Conservation (phyloP, 2,329 filamentous ascomycete species). For the Trichoderma sp. region DNA sequence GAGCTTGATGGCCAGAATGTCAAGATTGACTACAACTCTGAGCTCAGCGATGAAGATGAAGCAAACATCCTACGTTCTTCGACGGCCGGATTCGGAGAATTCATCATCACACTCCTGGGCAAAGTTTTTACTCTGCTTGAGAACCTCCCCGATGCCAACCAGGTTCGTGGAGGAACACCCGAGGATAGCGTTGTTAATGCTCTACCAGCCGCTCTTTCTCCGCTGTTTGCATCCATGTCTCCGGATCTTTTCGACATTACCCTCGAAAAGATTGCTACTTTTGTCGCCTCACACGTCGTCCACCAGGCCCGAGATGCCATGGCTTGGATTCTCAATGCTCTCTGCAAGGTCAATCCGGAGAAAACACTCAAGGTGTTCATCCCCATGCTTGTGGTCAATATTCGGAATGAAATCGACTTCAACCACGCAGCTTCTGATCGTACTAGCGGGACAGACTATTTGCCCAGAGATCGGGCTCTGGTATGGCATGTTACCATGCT, state of each 20-base stretch:
- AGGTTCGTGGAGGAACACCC: conserved; percentile 85
- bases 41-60: conserved; percentile 85
- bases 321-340: conserved; percentile 95
- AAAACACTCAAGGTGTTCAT: conserved; percentile 91
- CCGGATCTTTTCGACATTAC: conserved; percentile 92
- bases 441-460: conserved; percentile 89
- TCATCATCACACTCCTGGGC: conserved; percentile 85
- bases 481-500: conserved; percentile 98
- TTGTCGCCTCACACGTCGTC: conserved; percentile 91
- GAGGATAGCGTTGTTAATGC: conserved; percentile 98
- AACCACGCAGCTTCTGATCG: conserved; percentile 94
- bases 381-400: conserved; percentile 86
- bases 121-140: conserved; percentile 95
- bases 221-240: conserved; percentile 86
- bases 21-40: conserved; percentile 80
- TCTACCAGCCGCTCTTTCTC: conserved; percentile 86
- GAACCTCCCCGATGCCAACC: conserved; percentile 88
- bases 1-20: conserved; percentile 85
- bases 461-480: conserved; percentile 87
- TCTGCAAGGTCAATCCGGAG: conserved; percentile 94
- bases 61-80: conserved; percentile 88
- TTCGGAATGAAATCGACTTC: conserved; percentile 94
- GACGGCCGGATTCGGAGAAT: conserved; percentile 91
- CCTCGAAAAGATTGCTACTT: conserved; percentile 87
- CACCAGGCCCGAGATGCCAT: conserved; percentile 97